Base-by-base conservation (phyloP, 768 basidiomycete species). In the Fibroporia radiculosa region DNA sequence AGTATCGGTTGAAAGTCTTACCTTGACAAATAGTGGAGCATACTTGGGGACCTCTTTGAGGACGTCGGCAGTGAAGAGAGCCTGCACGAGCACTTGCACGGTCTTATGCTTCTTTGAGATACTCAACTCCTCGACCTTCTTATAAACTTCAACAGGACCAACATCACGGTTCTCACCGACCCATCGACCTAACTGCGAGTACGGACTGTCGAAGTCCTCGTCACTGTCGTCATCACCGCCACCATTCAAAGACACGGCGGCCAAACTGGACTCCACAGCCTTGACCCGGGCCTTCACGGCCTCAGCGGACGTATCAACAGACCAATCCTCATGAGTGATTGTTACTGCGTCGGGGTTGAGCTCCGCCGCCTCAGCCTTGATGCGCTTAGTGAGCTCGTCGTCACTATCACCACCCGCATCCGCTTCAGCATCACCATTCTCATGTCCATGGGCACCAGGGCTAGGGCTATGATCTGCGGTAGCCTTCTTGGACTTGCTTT, bases 31-130 rank as follows among this genome's bases (percentile, higher is more conserved):
- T 4, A 98, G 60, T 5, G 84, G 63, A 1, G 75, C 73, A 56
- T 86, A 89, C 25, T 69, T 70, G 4, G 67, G 62, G 34, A 91
- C 73, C 63, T 92, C 82, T 3, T 62, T 58, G 10, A 86, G 60
- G 20, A 87, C 75, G 27, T 89, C 69, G 32, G 76, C 75, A 6
- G 82, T 82, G 66, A 97, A 97, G 45, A 98, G 69, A 6, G 80
- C 75, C 62, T 93, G 86, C 16, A 82, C 84, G 43, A 99, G 68
- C 34, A 92, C 81, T 48, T 84, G 74, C 25, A 95, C 69, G 0
- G 85, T 75, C 73, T 85, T 93, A 73, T 97, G 90, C 66, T 96
- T 98, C 72, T 88, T 93, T 59, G 88, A 91, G 50, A 98, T 84
- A 33, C 88, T 90, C 19, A 93, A 60, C 40, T 95, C 93, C 58